Conservation (phyloP, 140 eudicot genomes). For the Oenanthe javanica region DNA sequence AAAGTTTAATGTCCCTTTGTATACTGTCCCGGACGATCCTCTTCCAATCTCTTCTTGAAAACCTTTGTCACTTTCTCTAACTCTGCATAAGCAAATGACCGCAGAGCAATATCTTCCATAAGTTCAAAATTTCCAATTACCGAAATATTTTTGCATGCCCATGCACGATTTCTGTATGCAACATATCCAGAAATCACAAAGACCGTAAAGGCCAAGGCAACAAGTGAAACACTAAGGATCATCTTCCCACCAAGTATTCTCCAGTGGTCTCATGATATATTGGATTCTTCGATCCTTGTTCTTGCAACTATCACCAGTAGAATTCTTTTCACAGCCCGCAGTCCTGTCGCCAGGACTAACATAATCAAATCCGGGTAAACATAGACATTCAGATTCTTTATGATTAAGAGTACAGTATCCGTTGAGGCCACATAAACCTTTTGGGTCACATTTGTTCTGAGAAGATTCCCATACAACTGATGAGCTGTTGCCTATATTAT, state of each 20-base stretch:
- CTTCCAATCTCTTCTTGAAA: conserved; percentile 32
- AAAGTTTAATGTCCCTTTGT: conserved; percentile 33
- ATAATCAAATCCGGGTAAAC: conserved; percentile 37
- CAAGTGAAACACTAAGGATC: conserved; percentile 2
- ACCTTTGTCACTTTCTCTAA: conserved; percentile 32
- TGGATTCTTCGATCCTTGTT: neutral
- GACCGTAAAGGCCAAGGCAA: neutral
- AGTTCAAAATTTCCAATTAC: conserved; percentile 9
- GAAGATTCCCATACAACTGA: no score
- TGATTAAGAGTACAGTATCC: conserved; percentile 24
- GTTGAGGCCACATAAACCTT: conserved; percentile 45
- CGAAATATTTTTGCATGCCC: conserved; percentile 5
- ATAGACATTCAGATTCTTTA: conserved; percentile 18
- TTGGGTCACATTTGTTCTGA: conserved; percentile 24
- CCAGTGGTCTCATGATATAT: conserved; percentile 10
- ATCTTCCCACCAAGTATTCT: neutral
- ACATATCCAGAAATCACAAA: neutral
- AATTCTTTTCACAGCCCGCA: conserved; percentile 26
- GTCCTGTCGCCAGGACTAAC: conserved; percentile 12
- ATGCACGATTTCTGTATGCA: conserved; percentile 17
- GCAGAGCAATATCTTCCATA: conserved; percentile 18
- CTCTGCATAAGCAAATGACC: conserved; percentile 30
- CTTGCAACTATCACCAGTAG: conserved; percentile 23
- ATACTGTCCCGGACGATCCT: conserved; percentile 32
- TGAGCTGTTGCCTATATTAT: no score